A percentile compares a stretch with the other conserved stretches of the same genome.
Evolutionary conservation across 768 basidiomycete species (phyloP).

Genomic region (Leccinum imitatum): DNA sequence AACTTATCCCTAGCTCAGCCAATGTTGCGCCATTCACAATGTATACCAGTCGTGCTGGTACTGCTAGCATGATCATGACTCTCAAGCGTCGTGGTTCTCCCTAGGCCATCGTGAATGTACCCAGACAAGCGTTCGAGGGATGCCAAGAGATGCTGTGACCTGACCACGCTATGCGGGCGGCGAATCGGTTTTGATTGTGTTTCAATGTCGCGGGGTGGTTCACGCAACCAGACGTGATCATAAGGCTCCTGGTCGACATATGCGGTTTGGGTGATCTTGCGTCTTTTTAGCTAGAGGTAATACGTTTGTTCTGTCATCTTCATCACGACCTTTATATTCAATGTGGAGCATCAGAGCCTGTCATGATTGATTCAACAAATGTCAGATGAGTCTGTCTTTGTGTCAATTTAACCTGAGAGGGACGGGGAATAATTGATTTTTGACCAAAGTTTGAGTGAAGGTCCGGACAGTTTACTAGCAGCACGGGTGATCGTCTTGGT

Average conservation of each 20-base stretch:
- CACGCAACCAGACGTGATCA: conserved; percentile 37
- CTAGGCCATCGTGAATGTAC: conserved; percentile 15
- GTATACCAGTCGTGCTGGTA: conserved; percentile 51
- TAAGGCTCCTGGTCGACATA: neutral
- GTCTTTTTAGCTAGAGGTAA: neutral
- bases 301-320: neutral
- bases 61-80: conserved; percentile 51
- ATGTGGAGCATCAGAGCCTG: neutral
- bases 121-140: conserved; percentile 42
- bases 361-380: neutral
- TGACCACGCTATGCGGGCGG: conserved; percentile 50
- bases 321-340: neutral
- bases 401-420: neutral
- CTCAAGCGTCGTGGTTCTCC: conserved; percentile 56
- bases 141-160: conserved; percentile 60
- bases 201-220: conserved; percentile 57
- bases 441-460: neutral
- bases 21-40: conserved; percentile 48
- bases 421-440: neutral
- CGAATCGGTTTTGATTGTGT: conserved; percentile 61
- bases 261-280: neutral
- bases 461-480: neutral
- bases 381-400: neutral
- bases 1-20: conserved; percentile 44
- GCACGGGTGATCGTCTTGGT: neutral